phyloP scores from a whole-genome alignment of 805 yeast species.

The Brettanomyces nanus region DNA sequence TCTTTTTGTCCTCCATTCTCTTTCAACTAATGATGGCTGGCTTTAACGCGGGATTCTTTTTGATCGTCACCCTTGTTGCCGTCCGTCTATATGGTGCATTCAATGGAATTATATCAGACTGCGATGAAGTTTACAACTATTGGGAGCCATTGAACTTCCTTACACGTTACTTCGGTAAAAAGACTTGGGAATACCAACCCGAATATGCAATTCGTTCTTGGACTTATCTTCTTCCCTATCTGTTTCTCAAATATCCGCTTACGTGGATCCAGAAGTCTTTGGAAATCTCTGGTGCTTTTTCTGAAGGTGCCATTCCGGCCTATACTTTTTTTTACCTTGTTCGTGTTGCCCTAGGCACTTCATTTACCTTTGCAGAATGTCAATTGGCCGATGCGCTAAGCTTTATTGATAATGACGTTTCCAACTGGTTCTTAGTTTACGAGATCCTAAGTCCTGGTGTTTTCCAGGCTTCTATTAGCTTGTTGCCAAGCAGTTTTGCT shows the following conservation, averaged over 20 bases:
- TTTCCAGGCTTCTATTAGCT: slow-evolving; percentile 82
- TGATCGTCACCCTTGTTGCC: slow-evolving; percentile 1
- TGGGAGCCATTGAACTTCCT: slow-evolving; percentile 89
- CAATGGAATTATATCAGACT: slow-evolving; percentile 71
- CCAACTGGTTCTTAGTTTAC: slow-evolving; percentile 56
- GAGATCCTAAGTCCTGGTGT: slow-evolving; percentile 67
- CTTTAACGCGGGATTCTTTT: not conserved
- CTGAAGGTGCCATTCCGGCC: slow-evolving; percentile 3
- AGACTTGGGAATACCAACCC: slow-evolving; percentile 96
- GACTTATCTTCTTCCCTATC: slow-evolving; percentile 55
- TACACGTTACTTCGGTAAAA: slow-evolving; percentile 77
- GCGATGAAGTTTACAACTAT: slow-evolving; percentile 88
- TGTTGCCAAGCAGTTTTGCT: slow-evolving; percentile 77
- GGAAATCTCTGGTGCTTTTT: slow-evolving; percentile 1
- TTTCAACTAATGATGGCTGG: not conserved
- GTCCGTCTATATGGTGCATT: slow-evolving; percentile 27
- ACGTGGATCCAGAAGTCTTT: slow-evolving; percentile 6
- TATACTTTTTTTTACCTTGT: slow-evolving; percentile 42
- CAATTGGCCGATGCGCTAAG: slow-evolving; percentile 37
- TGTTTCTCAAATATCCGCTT: slow-evolving; percentile 18
- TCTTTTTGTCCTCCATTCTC: not conserved
- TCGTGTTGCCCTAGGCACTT: slow-evolving; percentile 35
- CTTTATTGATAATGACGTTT: slow-evolving; percentile 30
- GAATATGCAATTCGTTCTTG: slow-evolving; percentile 82
- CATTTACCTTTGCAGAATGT: slow-evolving; percentile 44